A percentile compares a stretch with the other conserved stretches of the same genome.
phyloP scores from a whole-genome alignment of 768 basidiomycete genomes.

The Pleurotus cornucopiae region DNA sequence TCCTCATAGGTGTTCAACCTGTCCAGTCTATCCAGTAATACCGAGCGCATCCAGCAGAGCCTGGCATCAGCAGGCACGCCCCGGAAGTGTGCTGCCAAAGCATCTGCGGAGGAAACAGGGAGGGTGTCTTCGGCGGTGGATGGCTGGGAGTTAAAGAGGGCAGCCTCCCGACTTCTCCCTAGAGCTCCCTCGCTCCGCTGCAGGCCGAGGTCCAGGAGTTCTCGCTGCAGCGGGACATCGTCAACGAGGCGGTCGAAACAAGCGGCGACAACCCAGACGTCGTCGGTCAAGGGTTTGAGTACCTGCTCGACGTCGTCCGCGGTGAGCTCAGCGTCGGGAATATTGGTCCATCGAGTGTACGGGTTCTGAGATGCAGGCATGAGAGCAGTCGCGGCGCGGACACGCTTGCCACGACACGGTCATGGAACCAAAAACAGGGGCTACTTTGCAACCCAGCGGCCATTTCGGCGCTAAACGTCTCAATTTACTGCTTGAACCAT shows the following conservation, averaged over 20 bases:
- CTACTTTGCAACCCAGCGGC: background rate
- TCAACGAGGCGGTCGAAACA: slow-evolving; percentile 66
- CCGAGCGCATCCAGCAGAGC: slow-evolving; percentile 57
- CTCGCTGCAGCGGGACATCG: slow-evolving; percentile 47
- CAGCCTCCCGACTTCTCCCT: slow-evolving; percentile 38
- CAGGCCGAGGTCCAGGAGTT: slow-evolving; percentile 61
- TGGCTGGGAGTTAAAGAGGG: slow-evolving; percentile 12
- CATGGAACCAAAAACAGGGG: background rate
- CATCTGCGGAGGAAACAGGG: slow-evolving; percentile 8
- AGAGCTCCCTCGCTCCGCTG: slow-evolving; percentile 49
- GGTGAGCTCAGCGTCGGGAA: slow-evolving; percentile 57
- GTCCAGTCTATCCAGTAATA: slow-evolving; percentile 69
- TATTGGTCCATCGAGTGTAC: slow-evolving; percentile 50
- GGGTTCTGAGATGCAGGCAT: slow-evolving; percentile 30
- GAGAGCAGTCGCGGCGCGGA: slow-evolving; percentile 1
- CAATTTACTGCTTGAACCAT: background rate
- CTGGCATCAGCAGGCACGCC: slow-evolving; percentile 57
- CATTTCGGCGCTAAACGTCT: background rate
- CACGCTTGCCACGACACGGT: background rate
- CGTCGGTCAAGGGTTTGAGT: slow-evolving; percentile 53
- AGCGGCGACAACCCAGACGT: slow-evolving; percentile 77
- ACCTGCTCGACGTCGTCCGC: slow-evolving; percentile 39
- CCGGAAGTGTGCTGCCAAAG: slow-evolving; percentile 51
- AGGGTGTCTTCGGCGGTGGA: background rate
- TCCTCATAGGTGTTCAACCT: slow-evolving; percentile 69